phyloP scores from a whole-genome alignment of 345 rosid species.

The Salix caprea region DNA sequence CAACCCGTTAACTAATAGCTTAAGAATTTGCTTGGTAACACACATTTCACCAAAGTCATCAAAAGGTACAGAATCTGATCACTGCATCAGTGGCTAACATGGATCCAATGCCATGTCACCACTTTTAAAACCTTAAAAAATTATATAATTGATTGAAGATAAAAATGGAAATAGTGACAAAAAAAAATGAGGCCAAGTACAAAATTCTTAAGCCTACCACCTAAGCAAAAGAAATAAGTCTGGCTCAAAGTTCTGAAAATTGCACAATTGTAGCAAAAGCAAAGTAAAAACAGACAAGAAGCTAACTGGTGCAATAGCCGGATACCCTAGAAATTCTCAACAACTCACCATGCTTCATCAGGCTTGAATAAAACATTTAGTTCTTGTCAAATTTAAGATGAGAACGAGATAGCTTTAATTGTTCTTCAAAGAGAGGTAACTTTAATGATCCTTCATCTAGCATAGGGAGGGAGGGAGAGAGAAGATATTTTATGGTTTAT shows the following conservation, averaged over 20 bases:
- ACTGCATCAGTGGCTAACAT: too few species aligned
- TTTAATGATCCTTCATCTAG: not conserved
- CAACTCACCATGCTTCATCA: not conserved
- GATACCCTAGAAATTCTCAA: not conserved
- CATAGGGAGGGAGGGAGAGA: not conserved
- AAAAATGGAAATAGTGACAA: too few species aligned
- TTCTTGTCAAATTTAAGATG: not conserved
- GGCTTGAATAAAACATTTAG: not conserved
- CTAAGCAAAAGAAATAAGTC: not conserved
- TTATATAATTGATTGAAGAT: too few species aligned
- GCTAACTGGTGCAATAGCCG: not conserved
- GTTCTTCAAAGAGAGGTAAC: not conserved
- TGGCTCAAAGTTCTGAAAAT: not conserved
- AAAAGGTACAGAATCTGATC: too few species aligned
- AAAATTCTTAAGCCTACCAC: not conserved
- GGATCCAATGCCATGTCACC: too few species aligned
- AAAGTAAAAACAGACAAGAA: not conserved
- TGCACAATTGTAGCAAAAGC: not conserved
- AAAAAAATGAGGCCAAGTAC: too few species aligned
- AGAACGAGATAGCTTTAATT: not conserved
- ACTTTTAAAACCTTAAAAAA: too few species aligned
- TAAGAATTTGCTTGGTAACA: too few species aligned
- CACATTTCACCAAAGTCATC: too few species aligned
- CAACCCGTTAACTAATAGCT: too few species aligned
- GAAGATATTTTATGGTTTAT: slow-evolving; percentile 3